Evolutionary conservation across 148 eudicot species (phyloP).

Genomic region (Simmondsia chinensis): DNA sequence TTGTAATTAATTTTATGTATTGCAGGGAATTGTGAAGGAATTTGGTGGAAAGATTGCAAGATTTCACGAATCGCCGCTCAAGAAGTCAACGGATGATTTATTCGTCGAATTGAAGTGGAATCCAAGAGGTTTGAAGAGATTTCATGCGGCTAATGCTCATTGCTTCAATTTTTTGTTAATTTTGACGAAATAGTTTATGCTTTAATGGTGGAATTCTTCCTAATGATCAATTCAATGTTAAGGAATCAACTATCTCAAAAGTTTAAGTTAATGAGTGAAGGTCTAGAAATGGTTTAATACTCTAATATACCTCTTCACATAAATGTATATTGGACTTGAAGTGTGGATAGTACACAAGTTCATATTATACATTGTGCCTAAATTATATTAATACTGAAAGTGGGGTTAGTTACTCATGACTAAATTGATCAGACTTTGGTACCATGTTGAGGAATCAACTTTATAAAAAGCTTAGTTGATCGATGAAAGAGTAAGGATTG

Average conservation of each 20-base stretch:
- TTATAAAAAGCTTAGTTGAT: not conserved
- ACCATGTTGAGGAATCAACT: no score
- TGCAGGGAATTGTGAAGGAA: conserved; percentile 30
- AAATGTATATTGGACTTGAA: no score
- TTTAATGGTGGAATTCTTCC: not conserved
- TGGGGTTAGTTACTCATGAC: no score
- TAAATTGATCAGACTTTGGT: no score
- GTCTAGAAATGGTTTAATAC: no score
- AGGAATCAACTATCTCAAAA: not conserved
- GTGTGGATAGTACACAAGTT: no score
- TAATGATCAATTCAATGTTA: not conserved
- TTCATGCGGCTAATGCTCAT: not conserved
- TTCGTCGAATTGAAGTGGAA: conserved; percentile 59
- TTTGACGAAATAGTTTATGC: not conserved
- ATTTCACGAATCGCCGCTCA: conserved; percentile 21
- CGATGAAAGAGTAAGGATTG: not conserved
- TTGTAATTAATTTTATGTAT: not conserved
- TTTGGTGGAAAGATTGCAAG: conserved; percentile 15
- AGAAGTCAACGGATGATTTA: conserved; percentile 39
- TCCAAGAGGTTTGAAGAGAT: conserved; percentile 34
- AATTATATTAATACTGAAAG: no score
- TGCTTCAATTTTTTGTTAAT: not conserved
- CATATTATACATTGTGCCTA: no score
- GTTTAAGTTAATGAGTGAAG: not conserved
- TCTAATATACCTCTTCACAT: no score